A percentile compares a stretch with the other conserved stretches of the same genome.
phyloP scores from a whole-genome alignment of 768 basidiomycete genomes.

The Russula virescens region DNA sequence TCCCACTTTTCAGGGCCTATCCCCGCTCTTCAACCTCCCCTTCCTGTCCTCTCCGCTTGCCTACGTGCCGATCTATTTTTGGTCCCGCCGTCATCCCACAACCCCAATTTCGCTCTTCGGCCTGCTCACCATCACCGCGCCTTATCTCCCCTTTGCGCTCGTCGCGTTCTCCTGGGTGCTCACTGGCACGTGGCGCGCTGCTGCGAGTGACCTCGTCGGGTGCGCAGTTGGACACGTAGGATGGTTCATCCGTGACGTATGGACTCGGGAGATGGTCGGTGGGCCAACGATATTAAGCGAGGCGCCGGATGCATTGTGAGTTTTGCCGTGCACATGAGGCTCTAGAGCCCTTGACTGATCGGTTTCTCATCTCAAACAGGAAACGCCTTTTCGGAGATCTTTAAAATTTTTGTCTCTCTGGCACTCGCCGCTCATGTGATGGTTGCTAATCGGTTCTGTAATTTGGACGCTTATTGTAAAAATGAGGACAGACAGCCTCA shows the following conservation, averaged over 20 bases:
- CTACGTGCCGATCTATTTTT: conserved; percentile 94
- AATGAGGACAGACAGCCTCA: background rate
- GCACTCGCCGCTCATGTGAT: background rate
- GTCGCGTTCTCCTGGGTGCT: conserved; percentile 82
- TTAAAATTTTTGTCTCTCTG: conserved; percentile 11
- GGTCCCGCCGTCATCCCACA: conserved; percentile 91
- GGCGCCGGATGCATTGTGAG: conserved; percentile 65
- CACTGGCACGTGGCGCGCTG: conserved; percentile 79
- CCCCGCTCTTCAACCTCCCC: conserved; percentile 85
- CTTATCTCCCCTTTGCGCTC: conserved; percentile 89
- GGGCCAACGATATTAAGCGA: conserved; percentile 67
- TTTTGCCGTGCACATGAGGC: conserved; percentile 20
- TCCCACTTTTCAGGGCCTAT: conserved; percentile 57
- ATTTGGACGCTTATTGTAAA: background rate
- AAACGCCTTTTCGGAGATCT: conserved; percentile 62
- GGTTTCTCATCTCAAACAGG: conserved; percentile 34
- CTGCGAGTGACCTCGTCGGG: conserved; percentile 75
- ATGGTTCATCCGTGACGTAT: conserved; percentile 82
- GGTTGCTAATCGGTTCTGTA: background rate
- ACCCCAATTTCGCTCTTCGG: conserved; percentile 97
- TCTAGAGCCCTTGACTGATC: background rate
- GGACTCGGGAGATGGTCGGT: conserved; percentile 83
- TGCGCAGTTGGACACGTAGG: conserved; percentile 84
- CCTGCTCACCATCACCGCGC: conserved; percentile 88
- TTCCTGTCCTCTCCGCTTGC: conserved; percentile 91